Conservation (phyloP, 2,329 filamentous ascomycete species). For the Mollisia scopiformis region DNA sequence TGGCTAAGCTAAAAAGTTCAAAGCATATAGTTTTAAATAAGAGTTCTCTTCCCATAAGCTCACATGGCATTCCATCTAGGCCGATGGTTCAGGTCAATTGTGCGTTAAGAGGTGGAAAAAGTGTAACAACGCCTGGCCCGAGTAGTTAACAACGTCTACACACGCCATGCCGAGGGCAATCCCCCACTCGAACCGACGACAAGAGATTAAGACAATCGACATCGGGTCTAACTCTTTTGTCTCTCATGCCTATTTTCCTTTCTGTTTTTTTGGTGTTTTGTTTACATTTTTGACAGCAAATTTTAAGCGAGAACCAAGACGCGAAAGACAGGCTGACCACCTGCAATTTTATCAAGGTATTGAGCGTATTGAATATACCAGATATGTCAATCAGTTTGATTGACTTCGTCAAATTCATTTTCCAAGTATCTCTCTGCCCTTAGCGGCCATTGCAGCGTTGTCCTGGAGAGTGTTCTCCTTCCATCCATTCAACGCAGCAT, state of each 20-base stretch:
- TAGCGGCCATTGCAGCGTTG: conserved; percentile 6
- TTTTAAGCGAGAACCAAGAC: neutral
- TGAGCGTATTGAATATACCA: neutral
- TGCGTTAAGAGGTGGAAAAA: neutral
- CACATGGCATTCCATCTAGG: too few species aligned
- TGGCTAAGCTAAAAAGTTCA: too few species aligned
- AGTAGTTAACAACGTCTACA: neutral
- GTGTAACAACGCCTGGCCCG: neutral
- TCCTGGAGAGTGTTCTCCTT: conserved; percentile 9
- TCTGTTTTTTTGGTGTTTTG: neutral
- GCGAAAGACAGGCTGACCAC: neutral
- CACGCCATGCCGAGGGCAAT: neutral
- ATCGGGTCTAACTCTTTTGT: neutral
- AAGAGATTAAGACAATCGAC: neutral
- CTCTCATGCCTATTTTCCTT: neutral
- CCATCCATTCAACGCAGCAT: conserved; percentile 18
- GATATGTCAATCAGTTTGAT: neutral
- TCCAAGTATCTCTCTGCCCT: conserved; percentile 2
- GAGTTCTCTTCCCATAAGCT: too few species aligned
- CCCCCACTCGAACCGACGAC: neutral
- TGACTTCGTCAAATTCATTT: neutral
- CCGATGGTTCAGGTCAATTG: neutral
- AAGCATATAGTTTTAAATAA: too few species aligned
- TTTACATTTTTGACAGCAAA: neutral
- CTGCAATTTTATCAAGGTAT: neutral